Percentiles rank a stretch among this genome's conserved stretches.
These are phyloP conservation scores for Phanerochaete carnosa DNA, from an alignment of 768 basidiomycete species.

Conservation along the genomic window DNA sequence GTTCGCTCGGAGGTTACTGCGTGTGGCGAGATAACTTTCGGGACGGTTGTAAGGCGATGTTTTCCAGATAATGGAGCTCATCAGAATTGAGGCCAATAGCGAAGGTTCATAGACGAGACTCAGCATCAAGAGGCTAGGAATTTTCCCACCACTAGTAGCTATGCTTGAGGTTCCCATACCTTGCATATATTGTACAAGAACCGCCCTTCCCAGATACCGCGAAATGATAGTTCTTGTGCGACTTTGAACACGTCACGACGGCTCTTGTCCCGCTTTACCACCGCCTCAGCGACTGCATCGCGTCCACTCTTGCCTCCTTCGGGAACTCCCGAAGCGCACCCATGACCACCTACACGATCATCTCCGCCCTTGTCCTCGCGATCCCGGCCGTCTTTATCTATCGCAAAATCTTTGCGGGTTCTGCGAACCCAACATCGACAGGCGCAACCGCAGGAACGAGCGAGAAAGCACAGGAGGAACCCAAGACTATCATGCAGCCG, in stretches of 20 bases:
- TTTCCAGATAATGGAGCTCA: constrained; percentile 2
- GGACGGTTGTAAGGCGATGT: not conserved
- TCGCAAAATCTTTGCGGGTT: constrained; percentile 14
- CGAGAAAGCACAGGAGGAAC: constrained; percentile 27
- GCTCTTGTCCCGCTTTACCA: not conserved
- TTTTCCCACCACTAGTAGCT: too few relatives aligned
- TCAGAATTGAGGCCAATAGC: constrained; percentile 4
- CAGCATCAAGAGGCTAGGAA: not conserved
- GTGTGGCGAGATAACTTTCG: not conserved
- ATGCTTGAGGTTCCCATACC: too few relatives aligned
- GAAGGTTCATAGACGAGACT: not conserved
- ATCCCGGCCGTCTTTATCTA: constrained; percentile 29
- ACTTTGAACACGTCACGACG: not conserved
- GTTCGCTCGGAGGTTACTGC: not conserved
- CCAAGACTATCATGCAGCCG: constrained; percentile 72
- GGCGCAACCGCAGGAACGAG: constrained; percentile 11
- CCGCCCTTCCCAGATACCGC: not conserved
- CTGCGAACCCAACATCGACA: constrained; percentile 6
- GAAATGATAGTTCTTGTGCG: not conserved
- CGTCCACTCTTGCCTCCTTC: not conserved
- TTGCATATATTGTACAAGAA: not conserved
- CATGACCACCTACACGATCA: constrained; percentile 18
- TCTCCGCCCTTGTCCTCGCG: constrained; percentile 28
- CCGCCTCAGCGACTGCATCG: not conserved
- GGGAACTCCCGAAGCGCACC: constrained; percentile 5